phyloP scores from a whole-genome alignment of 2,329 filamentous ascomycete genomes.

The Davidsoniella virescens region DNA sequence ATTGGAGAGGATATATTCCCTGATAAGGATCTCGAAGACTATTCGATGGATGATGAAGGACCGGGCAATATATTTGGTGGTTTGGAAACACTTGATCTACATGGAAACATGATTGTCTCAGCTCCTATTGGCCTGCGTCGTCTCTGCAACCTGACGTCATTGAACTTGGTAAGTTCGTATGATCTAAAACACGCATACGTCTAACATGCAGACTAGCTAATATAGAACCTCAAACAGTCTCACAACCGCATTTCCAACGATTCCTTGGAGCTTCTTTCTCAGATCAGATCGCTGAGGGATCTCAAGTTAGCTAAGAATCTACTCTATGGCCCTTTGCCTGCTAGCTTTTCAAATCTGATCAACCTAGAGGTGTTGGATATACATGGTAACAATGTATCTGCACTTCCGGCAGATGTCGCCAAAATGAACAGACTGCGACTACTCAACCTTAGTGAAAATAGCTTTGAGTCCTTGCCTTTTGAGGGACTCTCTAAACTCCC shows the following conservation, averaged over 20 bases:
- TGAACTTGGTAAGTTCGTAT: conserved; percentile 56
- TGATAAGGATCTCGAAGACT: conserved; percentile 38
- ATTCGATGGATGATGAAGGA: conserved; percentile 43
- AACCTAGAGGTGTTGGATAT: conserved; percentile 70
- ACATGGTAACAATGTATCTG: conserved; percentile 60
- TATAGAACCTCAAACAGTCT: conserved; percentile 32
- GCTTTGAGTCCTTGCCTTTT: conserved; percentile 55
- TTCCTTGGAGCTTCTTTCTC: conserved; percentile 54
- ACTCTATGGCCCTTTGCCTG: conserved; percentile 50
- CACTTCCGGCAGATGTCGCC: conserved; percentile 48
- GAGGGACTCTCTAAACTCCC: conserved; percentile 50
- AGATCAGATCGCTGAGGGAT: conserved; percentile 58
- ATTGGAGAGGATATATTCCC: conserved; percentile 66
- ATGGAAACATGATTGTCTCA: conserved; percentile 60
- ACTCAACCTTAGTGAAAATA: conserved; percentile 68
- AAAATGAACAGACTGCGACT: conserved; percentile 53
- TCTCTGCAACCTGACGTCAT: conserved; percentile 55
- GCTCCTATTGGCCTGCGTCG: conserved; percentile 62
- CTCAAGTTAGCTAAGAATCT: conserved; percentile 68
- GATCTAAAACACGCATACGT: neutral
- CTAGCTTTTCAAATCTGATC: conserved; percentile 44
- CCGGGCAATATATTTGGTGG: conserved; percentile 65
- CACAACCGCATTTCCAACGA: conserved; percentile 65
- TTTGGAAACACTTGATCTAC: conserved; percentile 66
- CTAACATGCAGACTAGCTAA: conserved; percentile 11